Percentiles rank a stretch among this genome's conserved stretches.
Evolutionary conservation across 2,329 filamentous ascomycete genomes (phyloP).

Genomic region (Diplodia seriata): DNA sequence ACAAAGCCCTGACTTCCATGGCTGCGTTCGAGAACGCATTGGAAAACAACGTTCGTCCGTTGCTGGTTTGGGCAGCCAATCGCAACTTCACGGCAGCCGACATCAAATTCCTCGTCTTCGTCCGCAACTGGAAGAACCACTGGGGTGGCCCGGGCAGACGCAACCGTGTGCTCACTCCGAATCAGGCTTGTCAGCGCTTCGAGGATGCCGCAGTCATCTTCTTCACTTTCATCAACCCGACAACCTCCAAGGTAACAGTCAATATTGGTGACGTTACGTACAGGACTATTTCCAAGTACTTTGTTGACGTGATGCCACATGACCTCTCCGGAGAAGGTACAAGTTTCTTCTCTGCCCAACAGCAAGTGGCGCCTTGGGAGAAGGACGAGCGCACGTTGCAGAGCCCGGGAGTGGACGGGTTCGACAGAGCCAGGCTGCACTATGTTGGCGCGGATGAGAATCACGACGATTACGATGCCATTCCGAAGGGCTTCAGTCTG

Average conservation of each 20-base stretch:
- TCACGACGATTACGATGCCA: constrained; percentile 36
- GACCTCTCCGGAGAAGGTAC: neutral
- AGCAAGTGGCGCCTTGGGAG: constrained; percentile 29
- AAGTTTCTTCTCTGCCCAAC: constrained; percentile 10
- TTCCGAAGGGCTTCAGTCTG: constrained; percentile 58
- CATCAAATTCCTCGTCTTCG: constrained; percentile 68
- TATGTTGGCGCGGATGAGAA: neutral
- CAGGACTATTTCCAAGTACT: constrained; percentile 24
- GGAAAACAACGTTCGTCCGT: constrained; percentile 63
- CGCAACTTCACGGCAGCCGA: constrained; percentile 75
- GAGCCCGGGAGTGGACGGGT: neutral
- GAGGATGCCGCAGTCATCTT: constrained; percentile 68
- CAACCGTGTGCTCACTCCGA: constrained; percentile 33
- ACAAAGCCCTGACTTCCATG: constrained; percentile 52
- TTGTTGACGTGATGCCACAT: neutral
- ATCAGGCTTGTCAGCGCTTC: constrained; percentile 54
- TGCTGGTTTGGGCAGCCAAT: constrained; percentile 69
- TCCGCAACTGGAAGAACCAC: constrained; percentile 62
- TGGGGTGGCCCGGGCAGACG: constrained; percentile 38
- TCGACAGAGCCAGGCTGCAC: constrained; percentile 8
- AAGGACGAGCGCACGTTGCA: constrained; percentile 2
- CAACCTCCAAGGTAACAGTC: constrained; percentile 70
- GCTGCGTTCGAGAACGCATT: constrained; percentile 68
- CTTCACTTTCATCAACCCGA: constrained; percentile 64
- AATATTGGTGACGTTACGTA: constrained; percentile 60